Evolutionary conservation across 2,329 filamentous ascomycete species (phyloP), one percentile per base, ranked within the genome.

Genomic region (Phaeoacremonium minimum): DNA sequence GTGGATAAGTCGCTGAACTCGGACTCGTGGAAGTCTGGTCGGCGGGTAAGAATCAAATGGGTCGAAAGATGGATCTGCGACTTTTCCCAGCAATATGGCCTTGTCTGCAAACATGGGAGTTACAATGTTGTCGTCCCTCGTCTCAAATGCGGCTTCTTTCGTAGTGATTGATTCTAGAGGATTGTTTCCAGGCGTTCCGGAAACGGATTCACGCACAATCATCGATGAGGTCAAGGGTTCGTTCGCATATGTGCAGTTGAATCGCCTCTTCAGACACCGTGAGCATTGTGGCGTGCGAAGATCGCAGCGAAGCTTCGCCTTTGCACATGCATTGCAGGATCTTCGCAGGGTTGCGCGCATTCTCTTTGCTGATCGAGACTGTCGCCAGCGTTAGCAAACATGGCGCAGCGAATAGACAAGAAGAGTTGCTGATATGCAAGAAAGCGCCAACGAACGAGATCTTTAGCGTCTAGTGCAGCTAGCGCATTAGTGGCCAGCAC

Each of bases 311-410:
- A 71, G 64, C 46, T 79, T 79, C 5, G 70, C 63, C 47, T 64
- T 75, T 29, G 72, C 73, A 47, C 75, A 79, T 13, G 73, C 66
- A 45, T 62, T 60, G 56, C 75, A 79, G 7, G 75, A 77, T 45
- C 75, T 58, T 30, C 75, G 71, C 38, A 79, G 71, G n/a, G 72
- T 75, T 44, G 57, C 60, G 50, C 67, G 71, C 73, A 78, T 78
- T 40, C 42, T 53, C 15, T n/a, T n/a, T n/a, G n/a, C n/a, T n/a
- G n/a, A n/a, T n/a, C n/a, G n/a, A n/a, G n/a, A n/a, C n/a, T n/a
- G n/a, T n/a, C n/a, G n/a, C n/a, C n/a, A n/a, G n/a, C n/a, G n/a
- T n/a, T 38, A n/a, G n/a, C n/a, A n/a, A n/a, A n/a, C n/a, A n/a
- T n/a, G n/a, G n/a, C n/a, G n/a, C n/a, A n/a, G n/a, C n/a, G n/a